Evolutionary conservation across 1,139 yeast species (phyloP), one percentile per base, ranked within the genome.

Genomic region (Keqinozyma sinolaborantium): DNA sequence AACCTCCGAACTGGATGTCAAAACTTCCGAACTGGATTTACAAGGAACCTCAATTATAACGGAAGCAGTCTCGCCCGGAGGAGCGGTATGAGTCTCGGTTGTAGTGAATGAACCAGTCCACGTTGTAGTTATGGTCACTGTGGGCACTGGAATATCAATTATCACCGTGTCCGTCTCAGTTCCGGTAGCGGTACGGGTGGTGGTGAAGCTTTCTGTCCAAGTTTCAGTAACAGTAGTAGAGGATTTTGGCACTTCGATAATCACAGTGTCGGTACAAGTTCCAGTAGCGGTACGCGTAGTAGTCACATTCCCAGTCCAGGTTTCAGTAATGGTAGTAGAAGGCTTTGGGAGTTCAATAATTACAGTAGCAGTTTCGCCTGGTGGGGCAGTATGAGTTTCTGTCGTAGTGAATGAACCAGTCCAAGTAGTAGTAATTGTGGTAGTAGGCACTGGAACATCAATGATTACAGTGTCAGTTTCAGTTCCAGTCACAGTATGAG

Each of bases 11-110:
- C n/a, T n/a, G n/a, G n/a, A n/a, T n/a, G n/a, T n/a, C n/a, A n/a
- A n/a, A n/a, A n/a, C n/a, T n/a, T n/a, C n/a, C n/a, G n/a, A n/a
- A n/a, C n/a, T n/a, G n/a, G n/a, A n/a, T n/a, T n/a, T n/a, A n/a
- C n/a, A n/a, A 7, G 56, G 56, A 9, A 38, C 36, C 10, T 36
- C 41, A 8, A 44, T 35, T 5, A 41, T 23, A 16, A 51, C 47
- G 7, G 47, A 34, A 6, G 32, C 50, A 11, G 44, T 43, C 7
- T 37, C 44, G n/a, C 41, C 41, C 12, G 37, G 30, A 14, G 36
- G 11, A 5, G 9, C 13, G 18, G 28, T 10, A 10, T 10, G 23
- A 20, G 23, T 10, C 10, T n/a, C n/a, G 23, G 23, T 20, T 5
- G 35, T 19, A 0, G 23, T 14, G 4, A 26, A 25, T 2, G 16